Base-by-base conservation (phyloP, 768 basidiomycete species). In the Mycena crocata region DNA sequence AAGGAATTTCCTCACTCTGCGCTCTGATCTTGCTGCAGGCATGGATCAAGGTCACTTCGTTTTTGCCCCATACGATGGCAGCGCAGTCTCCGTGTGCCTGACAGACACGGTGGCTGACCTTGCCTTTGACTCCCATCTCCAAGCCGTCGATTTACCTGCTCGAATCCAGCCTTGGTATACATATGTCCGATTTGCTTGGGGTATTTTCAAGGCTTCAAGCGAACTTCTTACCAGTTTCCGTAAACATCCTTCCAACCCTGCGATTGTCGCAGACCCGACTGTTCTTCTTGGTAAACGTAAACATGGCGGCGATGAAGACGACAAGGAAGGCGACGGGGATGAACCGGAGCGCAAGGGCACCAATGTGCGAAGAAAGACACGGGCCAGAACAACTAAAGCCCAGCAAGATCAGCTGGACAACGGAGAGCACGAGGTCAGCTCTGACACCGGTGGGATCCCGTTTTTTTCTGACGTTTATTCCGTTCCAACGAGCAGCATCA, bases 171-270 rank as follows among this genome's bases (percentile, higher is more conserved):
- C 59, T 2, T 0, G 56, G 46, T 57, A 62, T 21, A 19, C 46
- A 12, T 67, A 57, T 24, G 59, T 45, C 10, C 8, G 66, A n/a
- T 67, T 67, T 28, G 66, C 66, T 3, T 67, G 60, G 59, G 55
- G 55, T 39, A 1, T 67, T 28, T 67, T 67, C 66, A 14, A 19
- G 0, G 44, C 42, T 13, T 31, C 15, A 5, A 8, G 2, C 15
- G 23, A 26, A 1, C 2, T 31, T 21, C 57, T 65, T 30, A 19
- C 6, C 35, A 44, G 12, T 32, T 58, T 24, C 7, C 37, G 19
- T 2, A 28, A 21, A 5, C 0, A n/a, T n/a, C n/a, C n/a, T 34
- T 34, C 15, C 23, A 37, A 21, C 3, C 23, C 24, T 13, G 55
- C 34, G 30, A 54, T 23, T 12, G 24, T 58, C 32, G 37, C 23